Evolutionary conservation across 257 asterid genomes (phyloP), one percentile per base, ranked within the genome.

Genomic region (Craterostigma plantagineum): DNA sequence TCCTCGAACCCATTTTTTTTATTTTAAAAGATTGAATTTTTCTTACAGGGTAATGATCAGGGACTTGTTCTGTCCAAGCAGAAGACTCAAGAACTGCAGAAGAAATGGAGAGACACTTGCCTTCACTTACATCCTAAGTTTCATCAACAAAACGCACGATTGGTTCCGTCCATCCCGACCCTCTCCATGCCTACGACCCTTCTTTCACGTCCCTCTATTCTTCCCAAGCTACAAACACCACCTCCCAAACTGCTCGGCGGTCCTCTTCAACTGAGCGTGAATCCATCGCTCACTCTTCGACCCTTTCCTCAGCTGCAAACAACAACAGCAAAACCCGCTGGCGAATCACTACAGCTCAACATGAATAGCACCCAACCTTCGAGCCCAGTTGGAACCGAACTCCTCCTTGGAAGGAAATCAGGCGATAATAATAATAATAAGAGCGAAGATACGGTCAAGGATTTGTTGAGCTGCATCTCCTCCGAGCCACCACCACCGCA

Each of bases 321-420:
- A n/a, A n/a, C 30, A 6, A 23, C 30, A 23, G 4, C 30, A 6
- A 23, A 23, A 23, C 30, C 30, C 30, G 30, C 30, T 2, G 30
- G 30, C 2, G 30, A 2, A 23, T 23, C 30, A 2, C 30, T 23
- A 23, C 30, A 23, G 30, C 30, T 23, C 4, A 23, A 23, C 30
- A 23, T 23, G 30, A 23, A 23, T 6, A 6, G 30, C 30, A 23
- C 30, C 6, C 30, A 73, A 17, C 91, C 81, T 0, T 54, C 47
- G 14, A 79, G 95, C 64, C 95, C 95, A 0, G 86, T 87, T 48
- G 64, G 79, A 65, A 87, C 98, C 0, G 95, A 82, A 33, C 75
- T 87, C n/a, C 71, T 65, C 59, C 93, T 87, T 18, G 95, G 95
- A 38, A 58, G 65, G 23, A 72, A 69, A 11, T n/a, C 59, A 8